Evolutionary conservation across 2,329 filamentous ascomycete genomes (phyloP).

Genomic region (Clonostachys rosea): DNA sequence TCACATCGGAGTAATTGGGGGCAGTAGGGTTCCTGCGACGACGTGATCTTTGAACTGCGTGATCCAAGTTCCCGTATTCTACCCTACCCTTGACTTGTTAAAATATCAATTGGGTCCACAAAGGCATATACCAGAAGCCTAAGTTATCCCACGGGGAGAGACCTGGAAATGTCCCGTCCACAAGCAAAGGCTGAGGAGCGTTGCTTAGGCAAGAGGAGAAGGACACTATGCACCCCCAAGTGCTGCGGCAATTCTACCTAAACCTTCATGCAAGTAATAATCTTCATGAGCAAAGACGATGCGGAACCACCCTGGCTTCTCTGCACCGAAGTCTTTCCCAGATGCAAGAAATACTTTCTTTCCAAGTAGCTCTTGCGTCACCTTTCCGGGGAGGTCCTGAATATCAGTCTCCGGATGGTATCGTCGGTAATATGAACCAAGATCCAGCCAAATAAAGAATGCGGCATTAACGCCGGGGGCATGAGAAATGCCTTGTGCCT

Average conservation of each 20-base stretch:
- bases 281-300: slow-evolving; percentile 28
- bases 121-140: no score
- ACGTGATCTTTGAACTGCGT: no score
- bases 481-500: slow-evolving; percentile 34
- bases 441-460: slow-evolving; percentile 50
- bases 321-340: slow-evolving; percentile 27
- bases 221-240: no score
- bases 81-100: no score
- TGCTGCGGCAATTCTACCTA: slow-evolving; percentile 3
- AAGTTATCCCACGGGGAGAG: no score
- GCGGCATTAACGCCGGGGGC: slow-evolving; percentile 42
- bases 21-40: no score
- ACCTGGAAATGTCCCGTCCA: no score
- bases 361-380: slow-evolving; percentile 18
- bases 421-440: slow-evolving; percentile 24
- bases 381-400: slow-evolving; percentile 12
- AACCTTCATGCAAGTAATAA: slow-evolving; percentile 18
- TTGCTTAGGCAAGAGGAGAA: no score
- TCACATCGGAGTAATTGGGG: no score
- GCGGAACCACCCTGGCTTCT: slow-evolving; percentile 29
- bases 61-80: no score
- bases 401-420: slow-evolving; percentile 5
- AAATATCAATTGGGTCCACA: no score
- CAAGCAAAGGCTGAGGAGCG: no score
- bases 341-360: slow-evolving; percentile 27